Evolutionary conservation across 2,329 filamentous ascomycete species (phyloP), one percentile per base, ranked within the genome.

Genomic region (Davidsoniella virescens): DNA sequence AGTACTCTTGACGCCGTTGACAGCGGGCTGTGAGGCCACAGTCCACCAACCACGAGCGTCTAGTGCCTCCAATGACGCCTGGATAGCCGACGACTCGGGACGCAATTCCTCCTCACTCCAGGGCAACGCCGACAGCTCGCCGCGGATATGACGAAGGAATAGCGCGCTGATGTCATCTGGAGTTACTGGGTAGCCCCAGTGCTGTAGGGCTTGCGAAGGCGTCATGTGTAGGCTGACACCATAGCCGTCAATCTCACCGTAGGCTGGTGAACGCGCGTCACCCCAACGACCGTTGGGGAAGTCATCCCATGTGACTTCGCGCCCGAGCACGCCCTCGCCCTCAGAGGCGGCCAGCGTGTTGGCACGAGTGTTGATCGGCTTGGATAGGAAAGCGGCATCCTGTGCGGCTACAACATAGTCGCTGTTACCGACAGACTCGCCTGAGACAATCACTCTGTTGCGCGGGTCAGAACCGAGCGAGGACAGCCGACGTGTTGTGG

Each of bases 271-370:
- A 48, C 90, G 78, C 4, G 88, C 85, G 60, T 95, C 90, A 61
- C 90, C 90, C 80, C 90, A 96, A 50, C 90, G 78, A 25, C 90
- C 92, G 68, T 96, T 96, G 55, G 90, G 90, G 64, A 87, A 98
- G 61, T 98, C 92, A 60, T 98, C 92, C 92, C 92, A 98, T 0
- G 92, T 98, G 33, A 92, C 92, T 70, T 96, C 90, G 46, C 92
- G 76, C 9, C 90, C 92, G 5, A 95, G 71, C 3, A 84, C 75
- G 20, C 90, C 92, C 60, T 94, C 84, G 5, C 92, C 90, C 67
- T 96, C 90, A 0, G 88, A 94, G 52, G 95, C 95, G 25, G 88
- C 87, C 8, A 96, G 74, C 1, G 87, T 92, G 62, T 88, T 90
- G 51, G 82, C 82, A 48, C 88, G 77, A 17, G 78, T 80, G 62